Percentiles rank a stretch among this genome's conserved stretches.
These are phyloP conservation scores for Microbotryum scabiosae DNA, from an alignment of 1,284 basidiomycete species.

Conservation along the genomic window DNA sequence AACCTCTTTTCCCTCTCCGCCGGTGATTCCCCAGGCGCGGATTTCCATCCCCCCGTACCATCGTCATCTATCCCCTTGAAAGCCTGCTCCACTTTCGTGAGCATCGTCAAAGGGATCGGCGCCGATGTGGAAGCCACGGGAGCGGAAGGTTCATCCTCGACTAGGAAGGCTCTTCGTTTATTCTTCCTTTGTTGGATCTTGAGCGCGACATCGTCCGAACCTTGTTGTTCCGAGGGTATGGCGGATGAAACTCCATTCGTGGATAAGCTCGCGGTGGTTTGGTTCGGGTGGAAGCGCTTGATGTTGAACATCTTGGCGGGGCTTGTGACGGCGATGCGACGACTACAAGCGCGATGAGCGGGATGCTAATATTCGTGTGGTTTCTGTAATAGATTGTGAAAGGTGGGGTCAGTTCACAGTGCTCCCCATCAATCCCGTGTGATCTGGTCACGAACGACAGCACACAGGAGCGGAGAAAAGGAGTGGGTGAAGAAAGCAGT, in stretches of 20 bases:
- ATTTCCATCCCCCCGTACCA: constrained; percentile 12
- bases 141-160: background rate
- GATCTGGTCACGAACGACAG: too few species aligned
- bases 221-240: background rate
- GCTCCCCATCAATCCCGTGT: too few species aligned
- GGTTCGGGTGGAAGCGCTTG: constrained; percentile 1
- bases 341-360: too few species aligned
- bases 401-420: too few species aligned
- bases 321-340: background rate
- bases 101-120: background rate
- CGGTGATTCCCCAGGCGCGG: constrained; percentile 15
- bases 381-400: too few species aligned
- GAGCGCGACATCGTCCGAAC: background rate
- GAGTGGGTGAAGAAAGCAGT: too few species aligned
- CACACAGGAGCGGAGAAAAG: too few species aligned
- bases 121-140: constrained; percentile 1
- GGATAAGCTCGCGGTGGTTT: background rate
- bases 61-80: background rate
- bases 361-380: too few species aligned
- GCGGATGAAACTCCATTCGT: background rate
- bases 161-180: background rate
- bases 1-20: constrained; percentile 26
- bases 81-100: background rate
- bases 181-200: constrained; percentile 1
- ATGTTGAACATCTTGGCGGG: background rate